These are phyloP conservation scores for barley (Hordeum vulgare) DNA, from an alignment of 176 grass and related monocot species.

Conservation along the genomic window DNA sequence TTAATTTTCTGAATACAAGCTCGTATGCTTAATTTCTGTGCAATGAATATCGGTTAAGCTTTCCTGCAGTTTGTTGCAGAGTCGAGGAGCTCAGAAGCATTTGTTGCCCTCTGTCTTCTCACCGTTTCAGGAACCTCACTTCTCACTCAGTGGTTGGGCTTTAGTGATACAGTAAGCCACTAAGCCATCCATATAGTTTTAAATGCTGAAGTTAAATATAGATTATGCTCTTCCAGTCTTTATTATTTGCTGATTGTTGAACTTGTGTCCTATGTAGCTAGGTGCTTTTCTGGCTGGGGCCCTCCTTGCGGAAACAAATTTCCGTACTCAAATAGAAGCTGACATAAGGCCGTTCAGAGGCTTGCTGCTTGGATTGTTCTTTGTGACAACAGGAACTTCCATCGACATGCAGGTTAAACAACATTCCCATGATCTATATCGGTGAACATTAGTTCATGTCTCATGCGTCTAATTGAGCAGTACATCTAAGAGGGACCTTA, in stretches of 20 bases:
- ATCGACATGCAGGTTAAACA: constrained; percentile 82
- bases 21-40: background rate
- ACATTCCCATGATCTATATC: background rate
- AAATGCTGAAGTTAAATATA: background rate
- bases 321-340: constrained; percentile 98
- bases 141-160: constrained; percentile 88
- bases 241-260: constrained; percentile 11
- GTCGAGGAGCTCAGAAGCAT: constrained; percentile 97
- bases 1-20: background rate
- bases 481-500: background rate
- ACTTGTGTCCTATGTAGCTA: constrained; percentile 42
- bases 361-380: constrained; percentile 94
- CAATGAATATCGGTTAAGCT: constrained; percentile 5
- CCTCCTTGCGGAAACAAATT: constrained; percentile 97
- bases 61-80: constrained; percentile 84
- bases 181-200: constrained; percentile 35
- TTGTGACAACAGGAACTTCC: constrained; percentile 94
- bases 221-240: constrained; percentile 4
- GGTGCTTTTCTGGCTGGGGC: constrained; percentile 99
- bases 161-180: constrained; percentile 89
- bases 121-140: constrained; percentile 94
- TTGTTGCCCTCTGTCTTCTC: constrained; percentile 95
- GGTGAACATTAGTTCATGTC: background rate
- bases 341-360: constrained; percentile 99
- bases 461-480: background rate